phyloP scores from a whole-genome alignment of 306 rosid genomes.

The Begonia peltatifolia region DNA sequence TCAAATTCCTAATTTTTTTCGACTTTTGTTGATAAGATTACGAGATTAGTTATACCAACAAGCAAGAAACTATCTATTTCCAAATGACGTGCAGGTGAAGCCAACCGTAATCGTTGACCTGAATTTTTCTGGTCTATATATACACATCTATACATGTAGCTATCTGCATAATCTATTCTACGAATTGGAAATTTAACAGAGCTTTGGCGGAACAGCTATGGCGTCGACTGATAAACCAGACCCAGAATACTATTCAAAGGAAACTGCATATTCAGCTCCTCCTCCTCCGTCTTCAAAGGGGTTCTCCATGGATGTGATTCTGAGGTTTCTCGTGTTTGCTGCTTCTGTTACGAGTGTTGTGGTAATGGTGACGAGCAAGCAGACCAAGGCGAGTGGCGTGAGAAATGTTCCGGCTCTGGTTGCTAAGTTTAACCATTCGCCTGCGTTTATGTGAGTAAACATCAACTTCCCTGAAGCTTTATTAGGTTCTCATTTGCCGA shows the following conservation, averaged over 20 bases:
- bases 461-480: not conserved
- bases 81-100: conserved; percentile 40
- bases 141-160: not conserved
- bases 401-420: not conserved
- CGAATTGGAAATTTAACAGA: too few species aligned
- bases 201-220: conserved; percentile 16
- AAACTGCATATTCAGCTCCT: conserved; percentile 2
- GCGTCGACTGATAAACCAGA: conserved; percentile 46
- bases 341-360: conserved; percentile 43
- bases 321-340: conserved; percentile 58
- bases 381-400: conserved; percentile 17
- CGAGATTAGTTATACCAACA: not conserved
- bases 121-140: not conserved
- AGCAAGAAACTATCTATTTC: conserved; percentile 1
- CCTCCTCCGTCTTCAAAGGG: conserved; percentile 9
- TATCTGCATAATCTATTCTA: not conserved
- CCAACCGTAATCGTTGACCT: conserved; percentile 14
- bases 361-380: conserved; percentile 53
- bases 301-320: conserved; percentile 20
- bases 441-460: conserved; percentile 57
- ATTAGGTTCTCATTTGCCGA: not conserved
- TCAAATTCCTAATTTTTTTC: not conserved
- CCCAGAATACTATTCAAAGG: conserved; percentile 10
- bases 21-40: not conserved
- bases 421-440: conserved; percentile 67